Percentiles rank a stretch among this genome's conserved stretches.
Evolutionary conservation across 441 rosid genomes (phyloP).

Genomic region (Adansonia madagascariensis): DNA sequence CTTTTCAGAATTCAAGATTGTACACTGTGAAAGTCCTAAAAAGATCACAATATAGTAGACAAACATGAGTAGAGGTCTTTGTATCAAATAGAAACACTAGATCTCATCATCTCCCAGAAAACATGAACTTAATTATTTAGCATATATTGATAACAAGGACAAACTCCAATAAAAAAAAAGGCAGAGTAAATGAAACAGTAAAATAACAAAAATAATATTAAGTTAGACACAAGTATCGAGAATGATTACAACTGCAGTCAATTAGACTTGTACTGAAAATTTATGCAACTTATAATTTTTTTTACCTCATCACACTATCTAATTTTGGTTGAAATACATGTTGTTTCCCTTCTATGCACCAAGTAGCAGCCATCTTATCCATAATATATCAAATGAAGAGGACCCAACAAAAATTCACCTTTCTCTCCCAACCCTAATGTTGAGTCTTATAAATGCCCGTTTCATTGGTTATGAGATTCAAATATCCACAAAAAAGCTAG

Average conservation of each 20-base stretch:
- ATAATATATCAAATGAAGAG: not conserved
- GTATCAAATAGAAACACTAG: not conserved
- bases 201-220: not conserved
- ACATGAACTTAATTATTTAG: not conserved
- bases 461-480: constrained; percentile 3
- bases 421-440: not conserved
- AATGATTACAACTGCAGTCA: not conserved
- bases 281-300: not conserved
- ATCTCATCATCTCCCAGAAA: not conserved
- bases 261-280: not conserved
- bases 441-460: not conserved
- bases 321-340: not conserved
- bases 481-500: constrained; percentile 2
- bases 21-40: not conserved
- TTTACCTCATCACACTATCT: constrained; percentile 6
- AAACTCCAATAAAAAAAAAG: not conserved
- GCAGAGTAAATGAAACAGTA: not conserved
- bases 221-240: not conserved
- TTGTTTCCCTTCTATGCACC: not conserved
- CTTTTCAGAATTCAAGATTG: not conserved
- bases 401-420: not conserved
- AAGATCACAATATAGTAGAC: not conserved
- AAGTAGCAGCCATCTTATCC: not conserved
- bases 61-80: constrained; percentile 5
- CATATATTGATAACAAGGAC: not conserved